Base-by-base conservation (phyloP, 2,329 filamentous ascomycete genomes). In the Colletotrichum sp. region DNA sequence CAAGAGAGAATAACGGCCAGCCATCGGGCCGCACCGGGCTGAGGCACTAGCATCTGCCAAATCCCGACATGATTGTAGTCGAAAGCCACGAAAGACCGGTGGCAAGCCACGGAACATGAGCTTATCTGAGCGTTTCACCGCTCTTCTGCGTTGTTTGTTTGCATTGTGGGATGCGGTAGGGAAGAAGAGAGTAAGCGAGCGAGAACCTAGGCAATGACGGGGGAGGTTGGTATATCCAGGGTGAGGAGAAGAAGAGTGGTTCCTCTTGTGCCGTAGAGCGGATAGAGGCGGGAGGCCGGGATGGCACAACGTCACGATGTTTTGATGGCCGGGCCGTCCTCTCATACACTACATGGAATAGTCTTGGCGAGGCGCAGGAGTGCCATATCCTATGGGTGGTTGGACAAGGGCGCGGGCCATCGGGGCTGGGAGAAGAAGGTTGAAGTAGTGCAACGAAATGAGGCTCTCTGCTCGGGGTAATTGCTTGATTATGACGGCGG, bases 11-110 rank as follows among this genome's bases (percentile, higher is more conserved):
- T 18, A 55, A 60, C 69, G 26, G 52, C 36, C 62, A 62, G 55
- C 62, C 59, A 59, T 57, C 68, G 52, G 52, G 72, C 68, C 68
- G 68, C 72, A 72, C 60, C 69, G 69, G 62, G 62, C 63, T 63
- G 64, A 15, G 30, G 21, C 24, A 60, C 68, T 63, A 62, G 63
- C 39, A 34, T 55, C 60, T 74, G 44, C 39, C 69, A 68, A 57
- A 67, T 72, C 55, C 21, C 32, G 36, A 63, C 63, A 39, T 21
- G n/a, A 44, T 28, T 72, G 26, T 34, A 44, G 24, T 57, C n/a
- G 55, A 32, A 59, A 30, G 62, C 62, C 60, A 62, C 60, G 34
- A 44, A 8, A 39, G 26, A 60, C 44, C 16, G 18, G 52, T 44
- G 39, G 32, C 30, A 21, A 75, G 36, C 62, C 28, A 57, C 28